Base-by-base conservation (phyloP, 495 filamentous ascomycete genomes). In the Usnea hakonensis region DNA sequence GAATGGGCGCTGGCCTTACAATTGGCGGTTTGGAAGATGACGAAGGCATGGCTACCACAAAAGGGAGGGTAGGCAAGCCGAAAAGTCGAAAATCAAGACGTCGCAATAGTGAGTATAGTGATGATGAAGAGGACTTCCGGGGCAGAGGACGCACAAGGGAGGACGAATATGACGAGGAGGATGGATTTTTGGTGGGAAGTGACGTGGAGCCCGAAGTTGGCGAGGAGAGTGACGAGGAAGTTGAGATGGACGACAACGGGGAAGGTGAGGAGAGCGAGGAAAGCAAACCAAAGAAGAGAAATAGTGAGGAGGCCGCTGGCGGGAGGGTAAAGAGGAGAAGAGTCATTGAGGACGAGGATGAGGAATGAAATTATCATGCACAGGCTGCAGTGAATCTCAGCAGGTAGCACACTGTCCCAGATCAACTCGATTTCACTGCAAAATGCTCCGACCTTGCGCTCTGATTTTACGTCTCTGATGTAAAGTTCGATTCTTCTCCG, bases 101-200 rank as follows among this genome's bases (percentile, higher is more conserved):
- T 62, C 72, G 80, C 58, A 81, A 83, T 65, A 61, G 70, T 69
- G 78, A 84, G 60, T 76, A 81, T 71, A 74, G 79, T n/a, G 76
- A 85, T 63, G 76, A 83, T 36, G 74, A 82, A 63, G 73, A 81
- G 1, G 88, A 96, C 32, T 84, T 86, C 61, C 76, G 79, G 2
- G 82, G 84, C 40, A 78, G 85, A 44, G 83, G 85, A 5, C 76
- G 79, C 30, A 81, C 80, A 21, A 79, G 82, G 26, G 83, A 90
- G 65, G 90, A 97, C 69, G 89, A 93, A 70, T 97, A 91, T 68
- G 88, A 91, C 64, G 83, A 86, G 69, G 87, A 90, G 30, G 88
- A 91, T 66, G 88, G 85, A 8, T 91, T 91, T 72, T 74, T 91
- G 60, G 88, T 88, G 13, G 81, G 81, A 40, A 90, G 87, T 67